Evolutionary conservation across 2,329 filamentous ascomycete species (phyloP), one percentile per base, ranked within the genome.

Genomic region (Iodosphaeria phyllophila): DNA sequence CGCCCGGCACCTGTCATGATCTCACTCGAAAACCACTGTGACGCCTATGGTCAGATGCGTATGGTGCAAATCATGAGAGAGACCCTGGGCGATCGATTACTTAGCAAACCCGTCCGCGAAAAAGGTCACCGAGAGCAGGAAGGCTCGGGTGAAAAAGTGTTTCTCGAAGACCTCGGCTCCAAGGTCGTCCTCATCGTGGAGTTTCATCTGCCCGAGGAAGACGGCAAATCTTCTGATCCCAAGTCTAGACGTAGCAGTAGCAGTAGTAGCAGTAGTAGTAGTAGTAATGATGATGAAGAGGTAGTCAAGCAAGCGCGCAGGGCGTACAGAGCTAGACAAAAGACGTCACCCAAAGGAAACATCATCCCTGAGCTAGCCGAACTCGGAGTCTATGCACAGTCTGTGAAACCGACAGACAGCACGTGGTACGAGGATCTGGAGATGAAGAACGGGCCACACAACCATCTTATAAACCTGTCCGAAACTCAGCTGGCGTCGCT

Each of bases 181-280:
- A 73, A 72, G 38, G 64, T 77, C 16, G 60, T 64, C 4, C 57
- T 77, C 29, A 75, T 76, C 21, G 71, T 76, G 27, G 72, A 77
- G 41, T 72, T 70, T 31, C 68, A 74, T 38, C 47, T 74, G 6
- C 54, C 58, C 0, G 49, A 58, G 17, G 66, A 72, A 35, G 41
- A 44, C 4, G 50, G 52, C 1, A 51, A 52, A 24, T 49, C 44
- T 13, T 41, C 44, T 13, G 46, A 44, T 5, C n/a, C n/a, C n/a
- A n/a, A n/a, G n/a, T n/a, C n/a, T n/a, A n/a, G n/a, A n/a, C n/a
- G n/a, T n/a, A n/a, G n/a, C n/a, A 42, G 40, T 19, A 47, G 51
- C 15, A 39, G 40, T 23, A 44, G 41, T 1, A 34, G 26, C 16
- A 28, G 26, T 26, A 32, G 47, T 21, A 28, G 32, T 32, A 20